Evolutionary conservation across 768 basidiomycete species (phyloP).

Genomic region (Suillus sp.): DNA sequence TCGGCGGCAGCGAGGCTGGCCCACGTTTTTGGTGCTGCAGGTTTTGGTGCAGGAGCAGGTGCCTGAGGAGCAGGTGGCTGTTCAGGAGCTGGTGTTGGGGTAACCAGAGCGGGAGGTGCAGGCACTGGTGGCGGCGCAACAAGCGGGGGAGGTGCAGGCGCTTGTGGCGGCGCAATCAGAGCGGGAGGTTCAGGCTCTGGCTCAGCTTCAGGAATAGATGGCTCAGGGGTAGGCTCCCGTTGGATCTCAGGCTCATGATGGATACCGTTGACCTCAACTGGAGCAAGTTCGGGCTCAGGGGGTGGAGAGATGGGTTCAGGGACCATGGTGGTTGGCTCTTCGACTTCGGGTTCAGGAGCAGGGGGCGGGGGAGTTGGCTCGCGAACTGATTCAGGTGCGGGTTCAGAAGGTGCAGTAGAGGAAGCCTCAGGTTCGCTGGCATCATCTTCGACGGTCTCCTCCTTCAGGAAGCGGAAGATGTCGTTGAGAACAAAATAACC

Average conservation of each 20-base stretch:
- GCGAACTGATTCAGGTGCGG: constrained; percentile 32
- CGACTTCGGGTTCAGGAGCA: constrained; percentile 25
- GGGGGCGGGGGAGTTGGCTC: constrained; percentile 41
- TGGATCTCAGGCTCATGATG: constrained; percentile 38
- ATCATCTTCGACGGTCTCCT: constrained; percentile 87
- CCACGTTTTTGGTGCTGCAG: constrained; percentile 78
- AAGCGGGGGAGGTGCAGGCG: constrained; percentile 28
- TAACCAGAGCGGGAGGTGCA: constrained; percentile 28
- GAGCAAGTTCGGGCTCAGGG: constrained; percentile 40
- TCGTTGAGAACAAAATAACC: constrained; percentile 99
- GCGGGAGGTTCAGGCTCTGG: constrained; percentile 33
- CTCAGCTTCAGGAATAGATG: constrained; percentile 23
- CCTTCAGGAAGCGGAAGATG: constrained; percentile 99
- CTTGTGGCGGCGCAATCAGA: constrained; percentile 23
- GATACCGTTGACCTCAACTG: constrained; percentile 44
- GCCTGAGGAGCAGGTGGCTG: constrained; percentile 30
- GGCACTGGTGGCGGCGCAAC: constrained; percentile 24
- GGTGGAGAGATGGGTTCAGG: constrained; percentile 42
- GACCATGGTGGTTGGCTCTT: constrained; percentile 30
- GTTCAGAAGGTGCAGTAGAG: constrained; percentile 34
- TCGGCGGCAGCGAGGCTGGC: constrained; percentile 88
- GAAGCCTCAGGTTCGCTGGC: constrained; percentile 49
- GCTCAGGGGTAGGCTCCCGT: constrained; percentile 29
- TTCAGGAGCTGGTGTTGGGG: constrained; percentile 34
- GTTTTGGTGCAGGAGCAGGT: constrained; percentile 44